Base-by-base conservation (phyloP, 192 early-diverging fungal genomes). In the Haplosporangium gracile region DNA sequence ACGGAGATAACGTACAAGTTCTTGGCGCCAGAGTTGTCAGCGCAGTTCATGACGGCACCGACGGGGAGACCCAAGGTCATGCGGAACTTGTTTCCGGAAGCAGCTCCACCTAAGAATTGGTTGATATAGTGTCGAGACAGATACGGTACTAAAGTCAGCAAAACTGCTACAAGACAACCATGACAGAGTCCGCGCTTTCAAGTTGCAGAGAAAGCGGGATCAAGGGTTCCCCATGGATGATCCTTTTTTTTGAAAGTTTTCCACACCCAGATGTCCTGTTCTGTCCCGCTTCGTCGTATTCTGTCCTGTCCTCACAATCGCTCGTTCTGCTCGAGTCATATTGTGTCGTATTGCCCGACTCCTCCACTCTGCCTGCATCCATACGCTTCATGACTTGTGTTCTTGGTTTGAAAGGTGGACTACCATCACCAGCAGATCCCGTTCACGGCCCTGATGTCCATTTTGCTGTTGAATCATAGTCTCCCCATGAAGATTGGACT, bases 21-120 rank as follows among this genome's bases (percentile, higher is more conserved):
- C 96, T 99, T 99, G 90, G 99, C 99, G 71, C 99, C 99, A 91
- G 98, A 99, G 97, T 99, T 99, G 91, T 99, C 99, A 79, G 99
- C 99, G 90, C 98, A 99, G 94, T 99, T 99, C 95, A 99, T 99
- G 83, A 99, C 97, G 72, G 99, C 99, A 92, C 92, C 91, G 68
- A 93, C 92, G 42, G 92, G 92, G 72, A 99, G 95, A 97, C 97
- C 99, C 87, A 99, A 95, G 89, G 98, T 97, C 98, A 99, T 99
- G 89, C 98, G 95, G 94, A 97, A 98, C 92, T 99, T 99, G 92
- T 94, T 96, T 87, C 97, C 97, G 77, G 96, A 92, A 91, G 93
- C 91, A 88, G 92, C 93, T 87, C 90, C 92, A 88, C 89, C 83
- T 88, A 86, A 68, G 51, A 70, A 51, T 51, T 15, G 22, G 53